A percentile compares a stretch with the other conserved stretches of the same genome.
Evolutionary conservation across 2,329 filamentous ascomycete genomes (phyloP).

Genomic region (Xylaria sp.): DNA sequence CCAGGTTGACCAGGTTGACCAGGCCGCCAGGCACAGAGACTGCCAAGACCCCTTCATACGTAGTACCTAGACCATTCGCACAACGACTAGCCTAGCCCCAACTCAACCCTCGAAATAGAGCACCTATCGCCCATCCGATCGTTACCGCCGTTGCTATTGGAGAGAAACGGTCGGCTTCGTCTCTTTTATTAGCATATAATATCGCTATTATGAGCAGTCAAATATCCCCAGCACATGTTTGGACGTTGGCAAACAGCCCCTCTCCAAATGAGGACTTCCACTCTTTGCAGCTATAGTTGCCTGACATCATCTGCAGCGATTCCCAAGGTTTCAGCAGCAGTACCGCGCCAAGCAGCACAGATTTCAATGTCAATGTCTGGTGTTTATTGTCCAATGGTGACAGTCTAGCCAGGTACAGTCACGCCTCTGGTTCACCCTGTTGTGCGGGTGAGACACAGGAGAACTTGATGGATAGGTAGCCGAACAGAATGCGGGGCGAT

Average conservation of each 20-base stretch:
- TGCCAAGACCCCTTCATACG: slow-evolving; percentile 20
- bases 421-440: slow-evolving; percentile 18
- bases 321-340: slow-evolving; percentile 7
- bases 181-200: neutral
- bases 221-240: too few relatives aligned
- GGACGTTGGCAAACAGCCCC: neutral
- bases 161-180: neutral
- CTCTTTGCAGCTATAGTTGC: neutral
- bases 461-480: slow-evolving; percentile 13
- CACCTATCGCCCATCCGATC: slow-evolving; percentile 1
- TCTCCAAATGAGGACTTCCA: neutral
- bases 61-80: slow-evolving; percentile 1
- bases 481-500: slow-evolving; percentile 29
- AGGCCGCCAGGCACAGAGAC: too few relatives aligned
- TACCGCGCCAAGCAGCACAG: slow-evolving; percentile 2
- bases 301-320: slow-evolving; percentile 15
- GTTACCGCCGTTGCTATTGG: slow-evolving; percentile 1
- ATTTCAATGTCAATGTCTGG: slow-evolving; percentile 19
- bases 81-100: slow-evolving; percentile 7
- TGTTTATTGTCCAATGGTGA: slow-evolving; percentile 26
- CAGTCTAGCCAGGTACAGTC: slow-evolving; percentile 6
- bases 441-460: slow-evolving; percentile 22
- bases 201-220: neutral
- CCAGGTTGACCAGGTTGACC: slow-evolving; percentile 16
- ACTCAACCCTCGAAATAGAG: slow-evolving; percentile 3